phyloP scores from a whole-genome alignment of 352 stramenopile genomes.

The Pelagophyceae sp. region DNA sequence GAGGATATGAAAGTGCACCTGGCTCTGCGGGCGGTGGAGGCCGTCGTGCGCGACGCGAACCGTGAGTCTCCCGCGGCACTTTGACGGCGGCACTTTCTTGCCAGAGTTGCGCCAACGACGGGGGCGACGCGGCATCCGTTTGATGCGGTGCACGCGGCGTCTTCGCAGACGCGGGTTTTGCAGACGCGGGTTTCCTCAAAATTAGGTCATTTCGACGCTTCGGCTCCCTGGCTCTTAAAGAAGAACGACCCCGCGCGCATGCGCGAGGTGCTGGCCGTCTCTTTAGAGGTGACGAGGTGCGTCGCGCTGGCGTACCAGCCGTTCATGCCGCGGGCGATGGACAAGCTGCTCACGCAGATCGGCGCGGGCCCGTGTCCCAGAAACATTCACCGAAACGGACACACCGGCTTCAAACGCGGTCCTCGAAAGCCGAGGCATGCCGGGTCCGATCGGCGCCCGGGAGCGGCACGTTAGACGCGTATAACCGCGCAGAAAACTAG shows the following conservation, averaged over 20 bases:
- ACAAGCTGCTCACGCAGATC: conserved; percentile 59
- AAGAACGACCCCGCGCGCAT: conserved; percentile 66
- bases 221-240: conserved; percentile 58
- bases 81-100: too few species aligned
- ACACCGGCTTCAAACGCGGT: too few species aligned
- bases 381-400: too few species aligned
- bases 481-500: too few species aligned
- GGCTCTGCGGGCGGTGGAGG: conserved; percentile 49
- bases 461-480: too few species aligned
- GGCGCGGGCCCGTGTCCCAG: too few species aligned
- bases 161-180: background rate
- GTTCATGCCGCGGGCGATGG: conserved; percentile 54
- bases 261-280: conserved; percentile 58
- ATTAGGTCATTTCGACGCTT: conserved; percentile 52
- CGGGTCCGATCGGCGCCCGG: too few species aligned
- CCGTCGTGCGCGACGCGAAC: conserved; percentile 58
- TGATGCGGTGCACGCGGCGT: background rate
- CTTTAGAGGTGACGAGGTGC: conserved; percentile 59
- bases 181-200: too few species aligned
- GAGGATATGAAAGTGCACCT: conserved; percentile 52
- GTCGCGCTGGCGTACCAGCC: conserved; percentile 63
- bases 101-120: too few species aligned
- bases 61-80: too few species aligned
- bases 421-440: too few species aligned
- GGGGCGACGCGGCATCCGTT: too few species aligned